These are phyloP conservation scores for Ramichloridium luteum DNA, from an alignment of 2,329 filamentous ascomycete genomes.

Conservation along the genomic window DNA sequence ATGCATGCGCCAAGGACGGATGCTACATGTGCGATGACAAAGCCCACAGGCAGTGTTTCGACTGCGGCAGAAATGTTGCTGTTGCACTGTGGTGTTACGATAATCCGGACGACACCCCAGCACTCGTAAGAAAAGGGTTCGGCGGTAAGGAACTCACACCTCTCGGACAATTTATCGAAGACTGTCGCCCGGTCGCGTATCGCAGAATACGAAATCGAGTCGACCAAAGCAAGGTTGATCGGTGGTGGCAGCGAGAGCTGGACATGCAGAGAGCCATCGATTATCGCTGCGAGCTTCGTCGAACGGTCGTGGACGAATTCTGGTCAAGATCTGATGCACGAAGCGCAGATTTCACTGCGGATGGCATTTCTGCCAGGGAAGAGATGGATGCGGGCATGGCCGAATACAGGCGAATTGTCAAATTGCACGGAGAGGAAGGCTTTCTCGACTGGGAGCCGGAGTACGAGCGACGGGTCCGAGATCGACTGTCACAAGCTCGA, in stretches of 20 bases:
- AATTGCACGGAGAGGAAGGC: not conserved
- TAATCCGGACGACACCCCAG: not conserved
- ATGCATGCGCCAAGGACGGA: constrained; percentile 2
- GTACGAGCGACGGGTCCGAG: not conserved
- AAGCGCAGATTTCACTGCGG: not conserved
- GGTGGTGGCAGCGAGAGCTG: not conserved
- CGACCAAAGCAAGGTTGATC: not conserved
- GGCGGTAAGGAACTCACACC: not conserved
- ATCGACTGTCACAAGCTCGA: not conserved
- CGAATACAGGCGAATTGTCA: not conserved
- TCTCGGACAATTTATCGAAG: not conserved
- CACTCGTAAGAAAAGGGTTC: not conserved
- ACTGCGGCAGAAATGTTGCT: constrained; percentile 7
- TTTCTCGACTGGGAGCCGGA: constrained; percentile 1
- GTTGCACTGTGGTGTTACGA: constrained; percentile 4
- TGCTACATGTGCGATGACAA: constrained; percentile 9
- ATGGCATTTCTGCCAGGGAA: not conserved
- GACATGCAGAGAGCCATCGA: constrained; percentile 1
- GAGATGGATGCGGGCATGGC: not conserved
- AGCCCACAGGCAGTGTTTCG: constrained; percentile 7
- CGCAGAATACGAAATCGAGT: not conserved
- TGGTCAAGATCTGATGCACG: not conserved
- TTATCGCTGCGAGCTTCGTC: not conserved
- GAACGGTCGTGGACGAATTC: not conserved
- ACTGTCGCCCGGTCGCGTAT: not conserved